Conservation (phyloP, 1,139 yeast species). For the Geotrichum reessii region DNA sequence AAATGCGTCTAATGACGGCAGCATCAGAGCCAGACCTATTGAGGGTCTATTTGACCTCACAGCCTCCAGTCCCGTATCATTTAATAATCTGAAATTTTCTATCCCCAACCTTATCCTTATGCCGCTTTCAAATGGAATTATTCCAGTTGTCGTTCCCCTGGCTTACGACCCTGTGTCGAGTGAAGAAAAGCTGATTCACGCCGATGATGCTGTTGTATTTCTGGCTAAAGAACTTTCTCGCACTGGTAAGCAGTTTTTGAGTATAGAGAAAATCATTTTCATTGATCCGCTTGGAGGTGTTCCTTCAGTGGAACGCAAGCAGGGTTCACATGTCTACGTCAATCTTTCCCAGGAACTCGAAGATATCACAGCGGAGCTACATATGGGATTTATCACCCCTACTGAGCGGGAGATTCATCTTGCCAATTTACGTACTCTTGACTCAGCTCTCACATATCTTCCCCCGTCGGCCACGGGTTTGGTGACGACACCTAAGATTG, state of each 20-base stretch:
- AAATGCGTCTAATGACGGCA: conserved; percentile 19
- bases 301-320: conserved; percentile 71
- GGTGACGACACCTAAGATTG: conserved; percentile 47
- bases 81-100: conserved; percentile 24
- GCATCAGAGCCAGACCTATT: conserved; percentile 31
- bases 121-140: conserved; percentile 40
- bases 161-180: conserved; percentile 42
- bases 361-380: conserved; percentile 57
- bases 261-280: conserved; percentile 74
- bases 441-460: conserved; percentile 41
- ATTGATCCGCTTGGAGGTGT: conserved; percentile 83
- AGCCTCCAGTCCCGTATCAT: conserved; percentile 13
- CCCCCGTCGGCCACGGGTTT: conserved; percentile 48
- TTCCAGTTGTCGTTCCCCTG: conserved; percentile 61
- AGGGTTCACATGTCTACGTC: conserved; percentile 78
- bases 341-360: conserved; percentile 78
- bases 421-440: conserved; percentile 51
- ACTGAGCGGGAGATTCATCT: conserved; percentile 47
- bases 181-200: conserved; percentile 37
- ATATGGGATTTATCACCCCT: conserved; percentile 48
- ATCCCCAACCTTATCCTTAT: conserved; percentile 36
- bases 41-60: conserved; percentile 35
- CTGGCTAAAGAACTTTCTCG: conserved; percentile 33
- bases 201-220: conserved; percentile 37
- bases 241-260: conserved; percentile 35